phyloP scores from a whole-genome alignment of 257 asterid species.

The Avicennia marina region DNA sequence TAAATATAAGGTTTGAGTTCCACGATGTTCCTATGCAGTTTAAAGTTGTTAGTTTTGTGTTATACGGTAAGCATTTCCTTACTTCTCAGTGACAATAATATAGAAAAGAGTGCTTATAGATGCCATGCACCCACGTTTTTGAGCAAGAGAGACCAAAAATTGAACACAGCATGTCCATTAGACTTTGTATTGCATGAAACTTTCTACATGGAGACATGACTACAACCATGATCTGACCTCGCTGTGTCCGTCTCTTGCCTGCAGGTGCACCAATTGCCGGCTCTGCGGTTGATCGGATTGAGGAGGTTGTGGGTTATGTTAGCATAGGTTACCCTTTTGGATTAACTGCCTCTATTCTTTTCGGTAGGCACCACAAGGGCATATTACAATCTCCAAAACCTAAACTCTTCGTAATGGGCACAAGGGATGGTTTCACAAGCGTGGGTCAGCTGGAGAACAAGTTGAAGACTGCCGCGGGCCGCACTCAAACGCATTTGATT shows the following conservation, averaged over 20 bases:
- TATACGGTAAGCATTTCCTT: too few species aligned
- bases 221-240: too few species aligned
- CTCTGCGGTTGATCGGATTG: constrained; percentile 64
- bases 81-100: too few species aligned
- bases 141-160: background rate
- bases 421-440: constrained; percentile 80
- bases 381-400: constrained; percentile 65
- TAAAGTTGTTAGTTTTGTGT: background rate
- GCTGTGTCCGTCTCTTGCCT: background rate
- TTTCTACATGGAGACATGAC: too few species aligned
- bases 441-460: constrained; percentile 74
- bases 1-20: background rate
- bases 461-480: constrained; percentile 59
- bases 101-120: background rate
- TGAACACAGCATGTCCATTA: background rate
- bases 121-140: background rate
- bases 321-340: constrained; percentile 85
- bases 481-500: constrained; percentile 45
- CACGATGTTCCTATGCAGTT: background rate
- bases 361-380: constrained; percentile 73
- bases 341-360: constrained; percentile 63
- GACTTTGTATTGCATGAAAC: background rate
- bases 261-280: constrained; percentile 83
- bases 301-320: constrained; percentile 59
- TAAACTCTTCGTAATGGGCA: constrained; percentile 83